Base-by-base conservation (phyloP, 306 rosid species). In the Senna siamea region DNA sequence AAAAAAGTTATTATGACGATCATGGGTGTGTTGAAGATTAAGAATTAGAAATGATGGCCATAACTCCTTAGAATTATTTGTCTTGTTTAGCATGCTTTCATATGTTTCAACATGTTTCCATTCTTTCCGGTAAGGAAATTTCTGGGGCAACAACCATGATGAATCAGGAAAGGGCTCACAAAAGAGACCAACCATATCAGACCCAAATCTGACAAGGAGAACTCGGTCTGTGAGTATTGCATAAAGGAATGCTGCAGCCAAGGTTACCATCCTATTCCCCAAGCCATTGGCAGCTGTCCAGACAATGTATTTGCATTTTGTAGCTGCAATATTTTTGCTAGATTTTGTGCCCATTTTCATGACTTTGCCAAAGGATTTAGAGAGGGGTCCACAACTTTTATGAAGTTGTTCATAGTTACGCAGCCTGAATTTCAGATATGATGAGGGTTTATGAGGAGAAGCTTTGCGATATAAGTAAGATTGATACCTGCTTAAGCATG, bases 121-220 rank as follows among this genome's bases (percentile, higher is more conserved):
- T 34, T 77, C 69, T 14, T 38, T 70, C 61, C 78, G 70, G 41
- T 69, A 74, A 10, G 82, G 75, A 19, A 82, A 85, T 62, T 85
- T 81, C 28, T 26, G 34, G n/a, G 86, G 89, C 22, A 76, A 77
- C 26, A 85, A 68, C 89, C 89, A 82, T 1, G 89, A 85, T 38
- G 54, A 81, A 40, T 70, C 75, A 0, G 85, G 89, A 76, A 85
- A 85, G 40, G 89, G 89, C 69, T 85, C 89, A 9, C 89, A 82
- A 51, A 82, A 85, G 38, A 85, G 86, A 58, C 72, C 84, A n/a
- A 55, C 74, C 89, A 85, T 82, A 68, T 85, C 89, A 59, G 80
- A 76, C 54, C 89, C 89, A 53, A 85, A 85, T 78, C 77, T 83
- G 44, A 85, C 89, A 22, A 85, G 89, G 37, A 85, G 65, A 54